A percentile compares a stretch with the other conserved stretches of the same genome.
Evolutionary conservation across 768 basidiomycete species (phyloP).

Genomic region (Calocybe gangraenosa): DNA sequence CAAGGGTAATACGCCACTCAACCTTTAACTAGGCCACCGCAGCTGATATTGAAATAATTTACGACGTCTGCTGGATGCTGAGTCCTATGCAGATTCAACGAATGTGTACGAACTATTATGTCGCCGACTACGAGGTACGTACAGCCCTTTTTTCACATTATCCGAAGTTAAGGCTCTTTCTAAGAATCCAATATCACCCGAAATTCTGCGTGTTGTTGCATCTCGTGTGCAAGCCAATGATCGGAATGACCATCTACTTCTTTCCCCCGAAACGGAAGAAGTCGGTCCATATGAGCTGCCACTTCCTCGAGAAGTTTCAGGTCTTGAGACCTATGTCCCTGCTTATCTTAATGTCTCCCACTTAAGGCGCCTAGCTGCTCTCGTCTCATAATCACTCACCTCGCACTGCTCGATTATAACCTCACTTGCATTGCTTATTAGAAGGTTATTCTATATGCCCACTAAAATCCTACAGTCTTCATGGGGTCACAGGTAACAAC

Average conservation of each 20-base stretch:
- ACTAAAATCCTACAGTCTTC: slow-evolving; percentile 2
- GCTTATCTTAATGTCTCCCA: slow-evolving; percentile 89
- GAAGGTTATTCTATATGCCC: slow-evolving; percentile 21
- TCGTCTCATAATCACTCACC: slow-evolving; percentile 61
- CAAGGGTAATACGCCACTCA: slow-evolving; percentile 5
- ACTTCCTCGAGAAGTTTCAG: slow-evolving; percentile 90
- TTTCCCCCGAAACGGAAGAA: slow-evolving; percentile 95
- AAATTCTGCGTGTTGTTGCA: slow-evolving; percentile 95
- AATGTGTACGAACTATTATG: slow-evolving; percentile 98
- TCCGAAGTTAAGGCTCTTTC: slow-evolving; percentile 2
- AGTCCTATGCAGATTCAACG: slow-evolving; percentile 99
- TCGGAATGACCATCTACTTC: slow-evolving; percentile 92
- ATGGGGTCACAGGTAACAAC: slow-evolving; percentile 7
- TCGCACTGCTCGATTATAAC: slow-evolving; percentile 37
- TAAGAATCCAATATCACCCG: slow-evolving; percentile 93
- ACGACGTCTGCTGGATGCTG: slow-evolving; percentile 99
- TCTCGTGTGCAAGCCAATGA: slow-evolving; percentile 95
- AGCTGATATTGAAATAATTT: slow-evolving; percentile 97
- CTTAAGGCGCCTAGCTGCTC: slow-evolving; percentile 80
- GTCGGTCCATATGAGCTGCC: slow-evolving; percentile 95
- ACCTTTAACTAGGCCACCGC: slow-evolving; percentile 64
- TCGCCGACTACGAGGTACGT: slow-evolving; percentile 94
- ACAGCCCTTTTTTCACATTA: background rate
- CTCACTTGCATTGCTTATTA: slow-evolving; percentile 35
- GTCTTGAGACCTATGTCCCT: slow-evolving; percentile 94